phyloP scores from a whole-genome alignment of 805 yeast genomes.

The Pichia occidentalis region DNA sequence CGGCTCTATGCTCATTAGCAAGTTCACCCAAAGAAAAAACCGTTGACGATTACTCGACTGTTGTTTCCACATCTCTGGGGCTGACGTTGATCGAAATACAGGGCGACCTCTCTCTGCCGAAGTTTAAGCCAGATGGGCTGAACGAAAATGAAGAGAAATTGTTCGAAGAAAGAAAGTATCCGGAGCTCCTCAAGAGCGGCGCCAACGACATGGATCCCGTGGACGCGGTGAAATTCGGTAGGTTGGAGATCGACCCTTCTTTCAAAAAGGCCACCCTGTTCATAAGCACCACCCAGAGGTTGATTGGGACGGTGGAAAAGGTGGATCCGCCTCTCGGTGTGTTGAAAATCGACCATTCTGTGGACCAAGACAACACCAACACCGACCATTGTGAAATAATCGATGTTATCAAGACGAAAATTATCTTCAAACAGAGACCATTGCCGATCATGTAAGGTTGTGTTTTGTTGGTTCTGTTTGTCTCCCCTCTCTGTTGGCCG shows the following conservation, averaged over 20 bases:
- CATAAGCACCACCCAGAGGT: conserved; percentile 64
- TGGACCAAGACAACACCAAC: conserved; percentile 18
- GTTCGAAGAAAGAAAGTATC: conserved; percentile 29
- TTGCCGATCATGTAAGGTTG: conserved; percentile 66
- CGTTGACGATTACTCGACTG: conserved; percentile 14
- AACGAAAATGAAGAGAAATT: conserved; percentile 31
- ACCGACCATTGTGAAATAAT: conserved; percentile 37
- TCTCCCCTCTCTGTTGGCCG: too few relatives aligned
- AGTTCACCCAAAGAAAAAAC: conserved; percentile 1
- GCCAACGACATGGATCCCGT: conserved; percentile 2
- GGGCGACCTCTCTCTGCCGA: conserved; percentile 57
- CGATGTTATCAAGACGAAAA: conserved; percentile 53
- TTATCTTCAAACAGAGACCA: conserved; percentile 63
- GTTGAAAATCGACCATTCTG: conserved; percentile 34
- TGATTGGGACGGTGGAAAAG: conserved; percentile 53
- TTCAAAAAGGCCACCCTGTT: conserved; percentile 46
- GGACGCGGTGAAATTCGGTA: conserved; percentile 43
- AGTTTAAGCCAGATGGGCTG: conserved; percentile 26
- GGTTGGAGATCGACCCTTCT: conserved; percentile 39
- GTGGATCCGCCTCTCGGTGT: conserved; percentile 63
- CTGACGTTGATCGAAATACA: conserved; percentile 62
- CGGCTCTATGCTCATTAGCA: background rate
- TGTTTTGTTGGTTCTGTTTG: too few relatives aligned
- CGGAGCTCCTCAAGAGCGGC: conserved; percentile 10
- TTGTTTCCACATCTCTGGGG: conserved; percentile 51